These are phyloP conservation scores for Acer saccharum DNA, from an alignment of 345 rosid genomes.

Conservation along the genomic window DNA sequence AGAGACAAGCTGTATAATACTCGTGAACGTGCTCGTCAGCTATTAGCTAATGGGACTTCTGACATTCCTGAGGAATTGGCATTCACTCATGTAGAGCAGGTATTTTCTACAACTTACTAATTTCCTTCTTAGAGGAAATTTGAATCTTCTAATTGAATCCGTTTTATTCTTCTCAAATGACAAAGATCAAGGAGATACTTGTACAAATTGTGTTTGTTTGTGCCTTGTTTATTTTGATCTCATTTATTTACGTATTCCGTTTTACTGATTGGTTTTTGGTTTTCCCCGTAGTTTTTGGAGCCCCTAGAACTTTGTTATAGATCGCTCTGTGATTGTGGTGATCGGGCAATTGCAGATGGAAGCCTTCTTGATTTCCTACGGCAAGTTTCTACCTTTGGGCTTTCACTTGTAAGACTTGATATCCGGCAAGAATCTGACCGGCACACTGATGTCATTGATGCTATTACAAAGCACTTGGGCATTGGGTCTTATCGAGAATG, in stretches of 20 bases:
- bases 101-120: constrained; percentile 16
- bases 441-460: constrained; percentile 91
- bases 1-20: constrained; percentile 92
- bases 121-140: constrained; percentile 3
- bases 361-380: constrained; percentile 95
- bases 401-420: constrained; percentile 90
- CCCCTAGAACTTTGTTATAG: constrained; percentile 97
- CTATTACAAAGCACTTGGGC: constrained; percentile 75
- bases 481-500: constrained; percentile 88
- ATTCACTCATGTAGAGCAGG: constrained; percentile 85
- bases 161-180: not conserved
- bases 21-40: constrained; percentile 90
- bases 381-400: constrained; percentile 97
- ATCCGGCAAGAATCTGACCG: constrained; percentile 94
- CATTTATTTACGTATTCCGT: not conserved
- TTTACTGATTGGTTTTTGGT: constrained; percentile 15
- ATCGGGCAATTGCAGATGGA: constrained; percentile 93
- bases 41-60: constrained; percentile 71
- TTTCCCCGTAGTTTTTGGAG: constrained; percentile 67
- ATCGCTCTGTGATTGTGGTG: constrained; percentile 84
- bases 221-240: not conserved
- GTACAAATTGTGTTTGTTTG: not conserved
- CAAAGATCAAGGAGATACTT: not conserved
- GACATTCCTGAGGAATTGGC: constrained; percentile 80
- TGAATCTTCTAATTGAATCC: not conserved